phyloP scores from a whole-genome alignment of 192 early-diverging fungal species.

The Coemansia sp. region DNA sequence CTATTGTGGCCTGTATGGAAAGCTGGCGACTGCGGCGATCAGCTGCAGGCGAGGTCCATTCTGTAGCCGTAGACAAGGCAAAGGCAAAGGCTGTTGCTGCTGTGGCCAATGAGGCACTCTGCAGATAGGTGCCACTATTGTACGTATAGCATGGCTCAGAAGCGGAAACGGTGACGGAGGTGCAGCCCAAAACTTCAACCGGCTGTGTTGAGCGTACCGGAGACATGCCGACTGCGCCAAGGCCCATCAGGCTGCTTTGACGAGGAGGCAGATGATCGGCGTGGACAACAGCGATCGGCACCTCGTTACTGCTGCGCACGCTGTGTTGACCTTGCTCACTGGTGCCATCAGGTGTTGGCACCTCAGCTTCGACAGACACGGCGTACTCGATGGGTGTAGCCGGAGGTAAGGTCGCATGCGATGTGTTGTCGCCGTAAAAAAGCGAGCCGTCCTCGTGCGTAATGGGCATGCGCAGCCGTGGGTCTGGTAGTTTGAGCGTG shows the following conservation, averaged over 20 bases:
- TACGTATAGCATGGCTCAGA: slow-evolving; percentile 1
- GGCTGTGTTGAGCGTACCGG: not conserved
- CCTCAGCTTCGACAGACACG: not conserved
- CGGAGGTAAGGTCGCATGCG: slow-evolving; percentile 8
- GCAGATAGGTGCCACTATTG: slow-evolving; percentile 6
- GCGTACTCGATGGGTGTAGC: slow-evolving; percentile 12
- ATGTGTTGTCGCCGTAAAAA: slow-evolving; percentile 6
- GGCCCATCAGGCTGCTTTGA: not conserved
- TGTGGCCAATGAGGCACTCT: not conserved
- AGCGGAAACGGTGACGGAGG: not conserved
- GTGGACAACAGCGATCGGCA: slow-evolving; percentile 8
- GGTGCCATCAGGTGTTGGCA: not conserved
- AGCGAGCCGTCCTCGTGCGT: slow-evolving; percentile 4
- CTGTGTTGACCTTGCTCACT: not conserved
- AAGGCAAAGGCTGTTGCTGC: slow-evolving; percentile 6
- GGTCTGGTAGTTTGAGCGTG: slow-evolving; percentile 34
- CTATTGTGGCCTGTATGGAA: slow-evolving; percentile 3
- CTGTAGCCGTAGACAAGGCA: slow-evolving; percentile 17
- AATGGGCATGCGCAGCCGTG: slow-evolving; percentile 29
- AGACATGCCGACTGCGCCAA: not conserved
- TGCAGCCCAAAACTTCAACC: not conserved
- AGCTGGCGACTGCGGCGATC: slow-evolving; percentile 18
- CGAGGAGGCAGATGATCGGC: slow-evolving; percentile 8
- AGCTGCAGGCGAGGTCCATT: slow-evolving; percentile 33
- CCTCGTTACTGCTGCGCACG: not conserved